Percentiles rank a stretch among this genome's conserved stretches.
These are phyloP conservation scores for Aspergillus neotritici DNA, from an alignment of 2,329 filamentous ascomycete species.

Conservation along the genomic window DNA sequence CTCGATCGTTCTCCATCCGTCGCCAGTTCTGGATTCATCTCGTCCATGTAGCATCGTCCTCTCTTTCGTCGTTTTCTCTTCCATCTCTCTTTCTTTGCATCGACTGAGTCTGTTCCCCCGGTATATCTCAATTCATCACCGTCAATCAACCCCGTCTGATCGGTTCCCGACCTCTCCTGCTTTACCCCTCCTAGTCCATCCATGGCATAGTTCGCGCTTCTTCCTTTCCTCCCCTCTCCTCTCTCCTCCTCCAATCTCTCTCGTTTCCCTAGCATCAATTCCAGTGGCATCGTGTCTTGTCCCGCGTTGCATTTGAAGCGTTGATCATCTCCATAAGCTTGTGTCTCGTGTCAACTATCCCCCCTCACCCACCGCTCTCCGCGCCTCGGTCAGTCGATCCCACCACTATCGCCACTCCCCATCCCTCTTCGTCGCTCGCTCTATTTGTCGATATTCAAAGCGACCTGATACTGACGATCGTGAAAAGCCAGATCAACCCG, in stretches of 20 bases:
- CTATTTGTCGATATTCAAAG: no score
- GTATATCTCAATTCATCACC: not conserved
- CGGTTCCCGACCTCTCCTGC: not conserved
- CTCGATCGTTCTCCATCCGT: not conserved
- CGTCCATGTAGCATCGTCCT: not conserved
- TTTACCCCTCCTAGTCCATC: not conserved
- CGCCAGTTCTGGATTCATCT: no score
- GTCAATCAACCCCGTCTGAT: not conserved
- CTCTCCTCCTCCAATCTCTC: not conserved
- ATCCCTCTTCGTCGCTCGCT: no score
- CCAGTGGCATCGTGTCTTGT: no score
- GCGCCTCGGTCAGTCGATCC: no score
- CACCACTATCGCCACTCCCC: no score
- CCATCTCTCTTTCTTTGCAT: not conserved
- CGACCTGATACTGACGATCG: no score
- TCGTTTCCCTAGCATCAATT: not conserved
- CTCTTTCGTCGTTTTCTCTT: not conserved
- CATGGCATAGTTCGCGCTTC: slow-evolving; percentile 11
- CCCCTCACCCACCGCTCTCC: no score
- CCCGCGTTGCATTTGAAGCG: no score
- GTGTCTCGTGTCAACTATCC: no score
- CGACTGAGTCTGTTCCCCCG: not conserved
- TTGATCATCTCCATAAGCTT: no score
- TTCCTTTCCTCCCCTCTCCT: not conserved
- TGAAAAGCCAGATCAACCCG: no score